phyloP scores from a whole-genome alignment of 179 eudicot species.

The Silene coronaria region DNA sequence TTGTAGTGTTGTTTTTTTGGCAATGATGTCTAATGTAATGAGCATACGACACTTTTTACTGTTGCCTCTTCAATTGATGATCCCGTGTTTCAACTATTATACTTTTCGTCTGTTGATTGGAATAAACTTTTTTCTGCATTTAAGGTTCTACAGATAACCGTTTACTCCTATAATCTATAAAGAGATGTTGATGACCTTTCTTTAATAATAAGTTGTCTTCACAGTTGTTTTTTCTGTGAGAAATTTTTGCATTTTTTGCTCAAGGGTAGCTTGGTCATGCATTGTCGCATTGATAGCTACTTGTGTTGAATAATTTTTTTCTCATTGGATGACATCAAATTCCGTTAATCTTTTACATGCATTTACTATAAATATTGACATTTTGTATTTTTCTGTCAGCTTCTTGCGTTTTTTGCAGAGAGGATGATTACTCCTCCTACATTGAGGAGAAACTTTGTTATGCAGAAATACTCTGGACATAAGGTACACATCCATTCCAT shows the following conservation, averaged over 20 bases:
- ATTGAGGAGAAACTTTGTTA: slow-evolving; percentile 55
- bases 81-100: too few relatives aligned
- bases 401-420: slow-evolving; percentile 65
- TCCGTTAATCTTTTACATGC: background rate
- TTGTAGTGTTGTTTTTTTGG: too few relatives aligned
- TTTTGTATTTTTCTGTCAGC: slow-evolving; percentile 34
- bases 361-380: background rate
- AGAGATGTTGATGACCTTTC: background rate
- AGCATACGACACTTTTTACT: too few relatives aligned
- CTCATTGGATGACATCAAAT: background rate
- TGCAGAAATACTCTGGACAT: slow-evolving; percentile 48
- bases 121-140: too few relatives aligned
- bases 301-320: background rate
- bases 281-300: background rate
- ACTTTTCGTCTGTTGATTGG: too few relatives aligned
- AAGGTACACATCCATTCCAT: slow-evolving; percentile 39
- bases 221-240: background rate
- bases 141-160: background rate
- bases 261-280: background rate
- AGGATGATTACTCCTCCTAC: slow-evolving; percentile 76
- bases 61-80: too few relatives aligned
- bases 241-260: background rate
- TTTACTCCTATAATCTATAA: background rate
- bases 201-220: background rate
- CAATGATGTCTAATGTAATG: too few relatives aligned